A percentile compares a stretch with the other conserved stretches of the same genome.
These are phyloP conservation scores for Neospermospora avenae DNA, from an alignment of 2,329 filamentous ascomycete genomes.

Conservation along the genomic window DNA sequence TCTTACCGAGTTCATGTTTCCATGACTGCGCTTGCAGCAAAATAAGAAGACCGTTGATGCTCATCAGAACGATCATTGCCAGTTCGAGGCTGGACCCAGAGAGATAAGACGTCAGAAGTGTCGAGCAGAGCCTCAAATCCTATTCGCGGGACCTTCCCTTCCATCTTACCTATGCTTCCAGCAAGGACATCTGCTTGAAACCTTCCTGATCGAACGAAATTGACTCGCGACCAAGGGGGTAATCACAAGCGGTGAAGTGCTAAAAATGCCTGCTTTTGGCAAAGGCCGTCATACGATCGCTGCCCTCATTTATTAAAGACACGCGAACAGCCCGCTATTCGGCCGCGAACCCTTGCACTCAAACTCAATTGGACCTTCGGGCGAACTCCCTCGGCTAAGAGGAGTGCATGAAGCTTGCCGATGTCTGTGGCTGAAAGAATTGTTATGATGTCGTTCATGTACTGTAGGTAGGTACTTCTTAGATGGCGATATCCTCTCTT, in stretches of 20 bases:
- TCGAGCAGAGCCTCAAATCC: constrained; percentile 1
- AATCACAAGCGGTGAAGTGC: neutral
- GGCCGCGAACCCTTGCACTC: constrained; percentile 7
- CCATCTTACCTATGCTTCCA: neutral
- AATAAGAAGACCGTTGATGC: neutral
- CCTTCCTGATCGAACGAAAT: neutral
- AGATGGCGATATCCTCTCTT: no score
- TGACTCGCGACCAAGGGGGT: neutral
- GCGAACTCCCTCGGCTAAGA: neutral
- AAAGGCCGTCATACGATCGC: constrained; percentile 1
- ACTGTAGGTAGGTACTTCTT: neutral
- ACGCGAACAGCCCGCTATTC: constrained; percentile 7
- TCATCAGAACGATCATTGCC: neutral
- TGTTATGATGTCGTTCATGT: neutral
- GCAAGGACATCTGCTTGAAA: neutral
- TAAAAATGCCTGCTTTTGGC: neutral
- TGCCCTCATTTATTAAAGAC: neutral
- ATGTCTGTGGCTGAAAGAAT: neutral
- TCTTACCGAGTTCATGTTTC: neutral
- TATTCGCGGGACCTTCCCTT: neutral
- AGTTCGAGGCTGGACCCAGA: neutral
- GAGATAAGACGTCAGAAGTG: neutral
- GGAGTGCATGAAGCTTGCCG: neutral
- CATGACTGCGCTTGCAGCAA: neutral
- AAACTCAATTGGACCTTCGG: constrained; percentile 15